Evolutionary conservation across 208 protist genomes (phyloP), one percentile per base, ranked within the genome.

Genomic region (Wallacemonas sp.): DNA sequence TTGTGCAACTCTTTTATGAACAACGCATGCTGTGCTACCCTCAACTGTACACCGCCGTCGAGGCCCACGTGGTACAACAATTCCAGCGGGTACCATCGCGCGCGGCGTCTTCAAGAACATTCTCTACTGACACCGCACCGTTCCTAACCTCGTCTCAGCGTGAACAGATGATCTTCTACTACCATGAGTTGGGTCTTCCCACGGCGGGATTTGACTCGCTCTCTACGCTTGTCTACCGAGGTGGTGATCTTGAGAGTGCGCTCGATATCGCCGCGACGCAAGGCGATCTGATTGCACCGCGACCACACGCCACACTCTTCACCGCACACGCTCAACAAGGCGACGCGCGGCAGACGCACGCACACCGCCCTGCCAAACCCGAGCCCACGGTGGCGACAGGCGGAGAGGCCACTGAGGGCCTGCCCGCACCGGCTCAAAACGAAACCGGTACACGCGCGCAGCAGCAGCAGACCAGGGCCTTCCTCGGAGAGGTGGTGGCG

Each of bases 21-120:
- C 59, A 88, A 62, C 68, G 72, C 12, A 61, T 93, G 5, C 45
- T 64, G 41, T 74, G 88, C 53, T 91, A 88, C 68, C 82, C 80
- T 2, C 82, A 91, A 42, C 91, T 95, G 66, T 95, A 88, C 70
- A 68, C 82, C 2, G 86, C 84, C 12, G 79, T 75, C 28, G 79
- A 90, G 70, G 62, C 79, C 2, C 73, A 92, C 74, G 79, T 95
- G 55, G 72, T 61, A 26, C 46, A 66, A 1, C 70, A 77, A 47
- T 58, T 67, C n/a, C 51, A 39, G 9, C 9, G 44, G 5, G 9
- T 19, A n/a, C 17, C 44, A n/a, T 49, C 44, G 9, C 17, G 5
- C 5, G 5, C 44, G 9, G 17, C 17, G 24, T 27, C 47, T 8
- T 55, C 47, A 55, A 22, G 24, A 31, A 9, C 47, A 55, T 8